Conservation (phyloP, 2,329 filamentous ascomycete genomes). For the Arthroderma uncinatum region DNA sequence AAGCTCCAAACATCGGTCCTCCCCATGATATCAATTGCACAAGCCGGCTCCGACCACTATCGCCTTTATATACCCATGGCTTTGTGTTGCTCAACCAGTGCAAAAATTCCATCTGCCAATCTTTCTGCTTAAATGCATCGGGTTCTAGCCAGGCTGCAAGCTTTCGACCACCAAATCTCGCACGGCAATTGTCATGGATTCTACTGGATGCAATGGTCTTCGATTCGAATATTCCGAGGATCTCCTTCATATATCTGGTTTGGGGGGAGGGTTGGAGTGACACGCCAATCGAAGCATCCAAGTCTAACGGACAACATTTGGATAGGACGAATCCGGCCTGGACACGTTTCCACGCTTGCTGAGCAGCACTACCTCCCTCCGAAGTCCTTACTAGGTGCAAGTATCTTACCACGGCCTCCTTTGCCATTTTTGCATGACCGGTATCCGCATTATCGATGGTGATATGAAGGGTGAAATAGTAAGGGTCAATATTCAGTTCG, state of each 20-base stretch:
- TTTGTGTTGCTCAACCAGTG: conserved; percentile 25
- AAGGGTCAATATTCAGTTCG: conserved; percentile 35
- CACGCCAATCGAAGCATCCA: too few relatives aligned
- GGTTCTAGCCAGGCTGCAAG: conserved; percentile 36
- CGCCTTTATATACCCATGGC: conserved; percentile 35
- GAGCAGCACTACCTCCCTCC: conserved; percentile 22
- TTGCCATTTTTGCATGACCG: conserved; percentile 41
- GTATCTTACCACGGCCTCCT: conserved; percentile 30
- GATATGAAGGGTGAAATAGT: conserved; percentile 43
- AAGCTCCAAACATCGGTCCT: conserved; percentile 42
- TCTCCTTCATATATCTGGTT: neutral
- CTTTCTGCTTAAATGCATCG: conserved; percentile 19
- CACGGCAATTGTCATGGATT: conserved; percentile 32
- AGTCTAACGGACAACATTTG: conserved; percentile 10
- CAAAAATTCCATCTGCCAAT: conserved; percentile 31
- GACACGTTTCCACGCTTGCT: conserved; percentile 32
- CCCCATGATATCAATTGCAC: conserved; percentile 37
- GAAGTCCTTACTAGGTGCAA: conserved; percentile 23
- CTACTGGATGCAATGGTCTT: conserved; percentile 32
- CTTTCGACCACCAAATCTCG: conserved; percentile 30
- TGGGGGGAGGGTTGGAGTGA: conserved; percentile 9
- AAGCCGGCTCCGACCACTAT: conserved; percentile 32
- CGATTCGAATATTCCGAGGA: conserved; percentile 26
- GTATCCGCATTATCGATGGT: conserved; percentile 42
- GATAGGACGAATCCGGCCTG: conserved; percentile 36